These are phyloP conservation scores for Petunia secreta DNA, from an alignment of 257 asterid species.

Conservation along the genomic window DNA sequence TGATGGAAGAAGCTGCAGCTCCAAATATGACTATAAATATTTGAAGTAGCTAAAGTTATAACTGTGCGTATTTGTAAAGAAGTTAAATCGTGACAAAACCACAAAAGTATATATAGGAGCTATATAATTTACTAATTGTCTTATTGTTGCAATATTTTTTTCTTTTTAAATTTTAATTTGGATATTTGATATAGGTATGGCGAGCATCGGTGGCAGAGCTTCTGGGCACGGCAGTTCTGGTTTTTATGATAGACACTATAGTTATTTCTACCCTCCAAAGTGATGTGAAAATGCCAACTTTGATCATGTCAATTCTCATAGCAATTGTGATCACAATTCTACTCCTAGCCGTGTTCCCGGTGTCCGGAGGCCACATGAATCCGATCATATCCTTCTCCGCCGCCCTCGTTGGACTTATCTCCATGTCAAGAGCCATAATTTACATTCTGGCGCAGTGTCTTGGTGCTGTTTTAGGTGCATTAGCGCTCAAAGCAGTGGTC, in stretches of 20 bases:
- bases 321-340: conserved; percentile 55
- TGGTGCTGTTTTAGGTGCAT: conserved; percentile 66
- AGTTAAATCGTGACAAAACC: too few species aligned
- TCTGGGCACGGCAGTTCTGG: conserved; percentile 64
- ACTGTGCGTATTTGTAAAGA: too few species aligned
- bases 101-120: too few species aligned
- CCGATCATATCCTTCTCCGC: conserved; percentile 80
- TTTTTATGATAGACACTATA: conserved; percentile 65
- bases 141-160: too few species aligned
- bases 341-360: conserved; percentile 65
- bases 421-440: conserved; percentile 55
- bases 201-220: conserved; percentile 74
- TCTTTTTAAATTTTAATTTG: not conserved
- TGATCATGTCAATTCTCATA: conserved; percentile 49
- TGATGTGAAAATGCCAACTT: conserved; percentile 55
- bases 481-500: conserved; percentile 65
- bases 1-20: too few species aligned
- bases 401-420: conserved; percentile 65
- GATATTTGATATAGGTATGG: conserved; percentile 50
- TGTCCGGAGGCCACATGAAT: conserved; percentile 82
- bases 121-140: too few species aligned
- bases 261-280: conserved; percentile 64
- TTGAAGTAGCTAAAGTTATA: too few species aligned
- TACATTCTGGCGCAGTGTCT: conserved; percentile 63
- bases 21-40: too few species aligned